Evolutionary conservation across 1,284 basidiomycete genomes (phyloP), one percentile per base, ranked within the genome.

Genomic region (Coriolopsis trogii): DNA sequence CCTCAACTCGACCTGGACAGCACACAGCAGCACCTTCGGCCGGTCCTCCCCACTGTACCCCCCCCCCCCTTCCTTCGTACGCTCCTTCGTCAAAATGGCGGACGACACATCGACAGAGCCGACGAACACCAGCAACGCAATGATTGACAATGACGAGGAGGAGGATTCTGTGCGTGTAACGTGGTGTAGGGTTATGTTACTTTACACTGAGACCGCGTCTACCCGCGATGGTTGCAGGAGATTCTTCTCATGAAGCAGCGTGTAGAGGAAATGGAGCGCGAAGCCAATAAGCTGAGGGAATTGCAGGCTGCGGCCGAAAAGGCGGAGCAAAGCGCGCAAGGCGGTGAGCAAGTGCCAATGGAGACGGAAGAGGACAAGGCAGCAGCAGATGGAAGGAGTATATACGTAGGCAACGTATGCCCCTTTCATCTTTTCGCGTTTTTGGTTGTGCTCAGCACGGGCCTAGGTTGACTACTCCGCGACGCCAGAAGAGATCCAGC

Each of bases 401-500:
- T 99, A 46, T 98, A 95, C 70, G 91, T 99, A 60, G 97, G 97
- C 40, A 99, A 99, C 73, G 96, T 98, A 69, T 68, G 93, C 81
- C 8, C 49, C 20, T 20, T 47, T 41, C 30, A 34, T 23, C 9
- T 3, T 47, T 13, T 46, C 26, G 45, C 43, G 8, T 20, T 49
- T 52, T 45, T 41, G 50, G 52, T 46, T 4, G 20, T 34, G 13
- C 40, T 58, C 21, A 36, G 38, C 24, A 10, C 3, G 9, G 30
- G 29, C 42, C 28, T 63, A 99, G 95, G 96, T 99, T 49, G 97
- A 99, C 77, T 99, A 99, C 70, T 84, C 88, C 50, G 91, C 96
- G 7, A 98, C 97, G 24, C 97, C 97, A 13, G 97, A 99, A 73
- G 97, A 99, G 70, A 95, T 99, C 51, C 97, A 99, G 74, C 87